Evolutionary conservation across 2,329 filamentous ascomycete species (phyloP), one percentile per base, ranked within the genome.

Genomic region (Aspergillus floridensis): DNA sequence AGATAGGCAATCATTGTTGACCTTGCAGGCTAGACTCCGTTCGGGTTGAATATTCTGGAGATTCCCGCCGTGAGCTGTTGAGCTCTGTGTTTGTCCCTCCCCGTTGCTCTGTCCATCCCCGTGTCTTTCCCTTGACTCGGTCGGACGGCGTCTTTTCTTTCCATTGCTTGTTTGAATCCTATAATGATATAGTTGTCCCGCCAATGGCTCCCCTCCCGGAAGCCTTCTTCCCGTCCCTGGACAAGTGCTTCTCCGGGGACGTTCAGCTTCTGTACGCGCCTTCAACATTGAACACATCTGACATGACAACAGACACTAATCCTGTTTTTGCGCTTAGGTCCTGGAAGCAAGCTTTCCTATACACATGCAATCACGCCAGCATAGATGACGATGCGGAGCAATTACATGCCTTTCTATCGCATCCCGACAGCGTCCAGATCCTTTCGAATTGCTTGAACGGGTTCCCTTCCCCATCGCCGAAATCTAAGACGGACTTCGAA

Each of bases 181-280:
- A 74, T 70, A 69, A 79, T 78, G 76, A 75, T 76, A 74, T 77
- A 74, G 61, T 68, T 71, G 72, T 66, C 65, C 63, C 63, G 67
- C 70, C 72, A 73, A 92, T 92, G 89, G 88, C 87, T 80, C 83
- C 87, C 77, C 80, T 85, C 72, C 83, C 85, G 71, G 88, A 89
- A 79, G 82, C 84, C 74, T 95, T 93, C 79, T 90, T 96, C 71
- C 91, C 93, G 72, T 86, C 92, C 72, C 83, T 97, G 77, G 89
- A 92, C 77, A 87, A 90, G 74, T 96, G 91, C 79, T 84, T 98
- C 71, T 88, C 86, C 69, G 91, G 91, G 78, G 88, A 93, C 75
- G 85, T 85, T 70, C 84, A 89, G 73, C 82, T 97, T 70, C 84
- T 96, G 90, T 96, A 83, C 48, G 75, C 52, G 51, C 53, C 57